Percentiles rank a stretch among this genome's conserved stretches.
Evolutionary conservation across 2,329 filamentous ascomycete genomes (phyloP).

Genomic region (Elsinoe perseae): DNA sequence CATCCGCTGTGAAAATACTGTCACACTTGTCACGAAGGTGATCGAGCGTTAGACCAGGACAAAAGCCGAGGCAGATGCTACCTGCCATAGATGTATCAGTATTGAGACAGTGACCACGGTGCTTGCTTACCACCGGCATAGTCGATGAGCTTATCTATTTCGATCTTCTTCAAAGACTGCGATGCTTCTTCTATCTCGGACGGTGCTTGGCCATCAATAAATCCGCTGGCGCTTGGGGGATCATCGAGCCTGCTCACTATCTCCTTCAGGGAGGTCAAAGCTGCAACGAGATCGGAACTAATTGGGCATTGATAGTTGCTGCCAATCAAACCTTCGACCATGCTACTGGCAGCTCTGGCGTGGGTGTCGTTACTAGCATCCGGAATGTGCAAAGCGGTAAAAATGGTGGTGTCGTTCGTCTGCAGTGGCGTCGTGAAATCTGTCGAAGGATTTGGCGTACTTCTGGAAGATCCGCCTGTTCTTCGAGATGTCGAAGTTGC

Average conservation of each 20-base stretch:
- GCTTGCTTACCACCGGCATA: not conserved
- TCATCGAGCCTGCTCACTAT: slow-evolving; percentile 18
- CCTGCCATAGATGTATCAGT: slow-evolving; percentile 3
- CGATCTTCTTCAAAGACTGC: not conserved
- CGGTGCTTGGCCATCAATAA: not conserved
- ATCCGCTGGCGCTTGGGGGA: slow-evolving; percentile 15
- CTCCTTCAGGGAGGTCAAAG: slow-evolving; percentile 16
- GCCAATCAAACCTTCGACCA: slow-evolving; percentile 14
- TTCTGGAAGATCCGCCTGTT: not conserved
- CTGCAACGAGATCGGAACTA: slow-evolving; percentile 16
- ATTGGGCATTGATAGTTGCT: slow-evolving; percentile 13
- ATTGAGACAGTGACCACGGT: not conserved
- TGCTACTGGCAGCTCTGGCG: not conserved
- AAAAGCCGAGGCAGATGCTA: slow-evolving; percentile 17
- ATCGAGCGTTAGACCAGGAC: slow-evolving; percentile 14
- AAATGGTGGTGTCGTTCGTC: not conserved
- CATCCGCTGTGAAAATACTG: not conserved
- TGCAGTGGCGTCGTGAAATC: not conserved
- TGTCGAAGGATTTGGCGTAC: not conserved
- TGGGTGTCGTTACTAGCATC: not conserved
- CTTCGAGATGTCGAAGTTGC: not conserved
- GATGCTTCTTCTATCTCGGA: not conserved
- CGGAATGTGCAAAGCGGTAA: not conserved
- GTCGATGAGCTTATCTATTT: not conserved
- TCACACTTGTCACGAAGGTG: slow-evolving; percentile 15